Evolutionary conservation across 1,284 basidiomycete species (phyloP).

Genomic region (Ceraceosorus bombacis): DNA sequence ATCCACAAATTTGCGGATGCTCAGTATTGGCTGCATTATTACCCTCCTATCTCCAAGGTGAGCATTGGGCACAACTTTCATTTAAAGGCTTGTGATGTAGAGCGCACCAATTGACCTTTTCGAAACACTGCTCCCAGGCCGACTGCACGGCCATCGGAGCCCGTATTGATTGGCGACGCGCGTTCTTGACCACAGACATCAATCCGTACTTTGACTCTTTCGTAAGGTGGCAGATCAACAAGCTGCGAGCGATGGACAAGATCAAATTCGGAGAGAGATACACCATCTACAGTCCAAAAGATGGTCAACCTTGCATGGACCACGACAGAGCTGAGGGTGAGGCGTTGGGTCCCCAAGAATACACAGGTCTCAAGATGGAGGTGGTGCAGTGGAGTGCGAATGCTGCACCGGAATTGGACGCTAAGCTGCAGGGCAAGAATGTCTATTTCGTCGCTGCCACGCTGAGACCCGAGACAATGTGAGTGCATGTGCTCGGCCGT

Average conservation of each 20-base stretch:
- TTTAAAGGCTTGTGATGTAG: slow-evolving; percentile 2
- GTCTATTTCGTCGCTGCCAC: slow-evolving; percentile 92
- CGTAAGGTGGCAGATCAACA: slow-evolving; percentile 97
- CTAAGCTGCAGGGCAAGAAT: slow-evolving; percentile 62
- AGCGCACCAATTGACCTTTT: neutral
- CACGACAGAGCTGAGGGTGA: slow-evolving; percentile 96
- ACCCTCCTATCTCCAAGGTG: slow-evolving; percentile 83
- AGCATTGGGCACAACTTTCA: slow-evolving; percentile 27
- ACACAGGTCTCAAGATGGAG: slow-evolving; percentile 91
- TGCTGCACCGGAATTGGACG: slow-evolving; percentile 58
- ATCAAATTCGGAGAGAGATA: slow-evolving; percentile 88
- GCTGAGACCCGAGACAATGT: slow-evolving; percentile 92
- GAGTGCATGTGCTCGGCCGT: neutral
- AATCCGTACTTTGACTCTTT: slow-evolving; percentile 98
- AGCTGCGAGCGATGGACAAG: slow-evolving; percentile 59
- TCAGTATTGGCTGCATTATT: slow-evolving; percentile 82
- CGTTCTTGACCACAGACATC: slow-evolving; percentile 86
- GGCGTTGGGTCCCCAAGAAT: slow-evolving; percentile 90
- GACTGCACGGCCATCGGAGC: slow-evolving; percentile 84
- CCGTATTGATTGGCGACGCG: slow-evolving; percentile 93
- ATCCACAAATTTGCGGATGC: slow-evolving; percentile 96
- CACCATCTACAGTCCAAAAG: slow-evolving; percentile 98
- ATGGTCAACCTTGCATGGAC: slow-evolving; percentile 99
- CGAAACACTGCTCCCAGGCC: slow-evolving; percentile 50
- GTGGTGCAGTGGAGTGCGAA: slow-evolving; percentile 57